phyloP scores from a whole-genome alignment of 2,329 filamentous ascomycete species.

The Paraconiothyrium brasiliense region DNA sequence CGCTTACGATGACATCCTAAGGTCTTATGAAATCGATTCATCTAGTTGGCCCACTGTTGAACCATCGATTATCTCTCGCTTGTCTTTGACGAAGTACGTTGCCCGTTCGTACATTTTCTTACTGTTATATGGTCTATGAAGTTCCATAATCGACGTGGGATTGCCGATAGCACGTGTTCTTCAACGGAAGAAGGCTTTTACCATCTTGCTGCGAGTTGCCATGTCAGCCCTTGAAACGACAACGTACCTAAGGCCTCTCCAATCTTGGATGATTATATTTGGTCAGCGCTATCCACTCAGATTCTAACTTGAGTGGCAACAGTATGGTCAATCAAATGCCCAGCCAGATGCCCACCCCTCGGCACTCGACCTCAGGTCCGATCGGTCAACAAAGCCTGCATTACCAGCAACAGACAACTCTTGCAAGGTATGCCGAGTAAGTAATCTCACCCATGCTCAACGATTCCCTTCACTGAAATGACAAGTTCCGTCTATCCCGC shows the following conservation, averaged over 20 bases:
- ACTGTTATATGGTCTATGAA: neutral
- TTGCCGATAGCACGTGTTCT: neutral
- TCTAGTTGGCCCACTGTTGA: neutral
- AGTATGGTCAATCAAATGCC: slow-evolving; percentile 6
- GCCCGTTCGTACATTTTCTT: neutral
- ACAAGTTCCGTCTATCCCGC: neutral
- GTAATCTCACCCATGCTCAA: neutral
- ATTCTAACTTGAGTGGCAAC: slow-evolving; percentile 21
- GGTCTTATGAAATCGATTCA: neutral
- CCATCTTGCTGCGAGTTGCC: neutral
- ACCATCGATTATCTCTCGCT: neutral
- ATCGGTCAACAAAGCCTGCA: slow-evolving; percentile 1
- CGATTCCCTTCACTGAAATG: neutral
- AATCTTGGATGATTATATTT: slow-evolving; percentile 16
- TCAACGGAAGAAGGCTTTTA: neutral
- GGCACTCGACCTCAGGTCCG: slow-evolving; percentile 7
- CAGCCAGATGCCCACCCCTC: slow-evolving; percentile 11
- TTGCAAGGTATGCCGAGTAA: neutral
- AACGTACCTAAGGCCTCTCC: neutral
- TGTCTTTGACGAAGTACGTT: slow-evolving; percentile 11
- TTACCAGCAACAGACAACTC: neutral
- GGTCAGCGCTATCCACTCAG: slow-evolving; percentile 22
- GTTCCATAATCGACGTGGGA: neutral
- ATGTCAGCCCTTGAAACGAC: slow-evolving; percentile 9
- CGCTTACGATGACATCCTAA: neutral